Base-by-base conservation (phyloP, 1,139 yeast genomes). In the Debaryomyces fabryi region DNA sequence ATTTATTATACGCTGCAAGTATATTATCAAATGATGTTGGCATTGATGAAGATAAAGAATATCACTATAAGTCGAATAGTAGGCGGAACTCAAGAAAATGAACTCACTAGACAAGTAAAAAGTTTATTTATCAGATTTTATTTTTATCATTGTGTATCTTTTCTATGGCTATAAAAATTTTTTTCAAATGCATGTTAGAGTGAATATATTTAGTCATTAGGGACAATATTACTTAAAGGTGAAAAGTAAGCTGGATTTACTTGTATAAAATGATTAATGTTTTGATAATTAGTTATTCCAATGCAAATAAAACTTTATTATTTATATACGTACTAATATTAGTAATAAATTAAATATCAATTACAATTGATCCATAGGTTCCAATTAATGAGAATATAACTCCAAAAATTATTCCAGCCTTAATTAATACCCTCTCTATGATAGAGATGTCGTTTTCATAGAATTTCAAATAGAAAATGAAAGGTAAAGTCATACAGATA, bases 401-500 rank as follows among this genome's bases (percentile, higher is more conserved):
- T 42, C 87, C 79, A 3, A 78, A 47, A 0, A 62, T 56, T 16
- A 86, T 73, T 7, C 87, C 80, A 12, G 64, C 15, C 52, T 74
- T 67, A 48, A 87, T 76, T 6, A 72, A 51, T 1, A 64, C 6
- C 46, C 54, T 69, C 51, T 80, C 81, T 33, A 59, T 48, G 2
- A 54, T 50, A 4, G 77, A 64, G 41, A 86, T 63, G 18, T 79
- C 78, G 12, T 72, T 68, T 12, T 67, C 63, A 59, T 85, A 86
- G 36, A 88, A 72, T 49, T 72, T 73, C 54, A 85, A 66, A 63
- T 90, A 88, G 65, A 91, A 91, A 38, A 81, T 59, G 13, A 88
- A 71, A 3, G 97, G 97, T 25, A 90, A 74, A 3, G 89, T 81
- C 51, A 91, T 71, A 62, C 97, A 92, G 40, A 91, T 85, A 1